Percentiles rank a stretch among this genome's conserved stretches.
phyloP scores from a whole-genome alignment of 2,329 filamentous ascomycete genomes.

The Endothia cerciana region DNA sequence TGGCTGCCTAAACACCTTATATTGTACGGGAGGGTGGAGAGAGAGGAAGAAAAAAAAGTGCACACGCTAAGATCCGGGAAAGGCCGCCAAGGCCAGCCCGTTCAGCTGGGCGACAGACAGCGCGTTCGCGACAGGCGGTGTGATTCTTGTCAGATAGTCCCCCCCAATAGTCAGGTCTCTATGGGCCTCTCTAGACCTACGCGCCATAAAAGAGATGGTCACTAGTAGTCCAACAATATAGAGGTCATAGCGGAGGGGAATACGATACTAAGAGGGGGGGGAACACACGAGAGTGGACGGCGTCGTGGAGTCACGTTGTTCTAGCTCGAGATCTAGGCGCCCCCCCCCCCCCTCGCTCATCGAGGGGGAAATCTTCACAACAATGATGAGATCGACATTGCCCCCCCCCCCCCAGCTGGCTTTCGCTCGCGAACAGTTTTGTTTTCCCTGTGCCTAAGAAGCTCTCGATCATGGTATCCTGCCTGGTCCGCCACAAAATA shows the following conservation, averaged over 20 bases:
- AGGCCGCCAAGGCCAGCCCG: constrained; percentile 4
- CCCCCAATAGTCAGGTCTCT: background rate
- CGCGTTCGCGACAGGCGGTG: no score
- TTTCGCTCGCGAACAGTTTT: no score
- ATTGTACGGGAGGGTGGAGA: background rate
- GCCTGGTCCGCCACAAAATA: background rate
- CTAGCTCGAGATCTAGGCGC: no score
- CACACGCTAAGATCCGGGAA: background rate
- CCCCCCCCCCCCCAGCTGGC: background rate
- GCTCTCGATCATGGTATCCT: no score
- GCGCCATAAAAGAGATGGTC: background rate
- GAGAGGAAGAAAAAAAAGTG: background rate
- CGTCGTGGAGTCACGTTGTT: no score
- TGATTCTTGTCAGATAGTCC: background rate
- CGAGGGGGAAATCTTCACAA: no score
- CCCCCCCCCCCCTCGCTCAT: no score
- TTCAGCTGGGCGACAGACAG: no score
- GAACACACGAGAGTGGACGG: background rate
- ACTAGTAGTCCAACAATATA: background rate
- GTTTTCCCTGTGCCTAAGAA: no score
- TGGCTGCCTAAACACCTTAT: no score
- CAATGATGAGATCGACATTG: no score
- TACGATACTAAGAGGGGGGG: no score
- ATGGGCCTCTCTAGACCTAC: background rate
- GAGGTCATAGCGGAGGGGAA: background rate